Base-by-base conservation (phyloP, 768 basidiomycete genomes). In the Pulveroboletus frians region DNA sequence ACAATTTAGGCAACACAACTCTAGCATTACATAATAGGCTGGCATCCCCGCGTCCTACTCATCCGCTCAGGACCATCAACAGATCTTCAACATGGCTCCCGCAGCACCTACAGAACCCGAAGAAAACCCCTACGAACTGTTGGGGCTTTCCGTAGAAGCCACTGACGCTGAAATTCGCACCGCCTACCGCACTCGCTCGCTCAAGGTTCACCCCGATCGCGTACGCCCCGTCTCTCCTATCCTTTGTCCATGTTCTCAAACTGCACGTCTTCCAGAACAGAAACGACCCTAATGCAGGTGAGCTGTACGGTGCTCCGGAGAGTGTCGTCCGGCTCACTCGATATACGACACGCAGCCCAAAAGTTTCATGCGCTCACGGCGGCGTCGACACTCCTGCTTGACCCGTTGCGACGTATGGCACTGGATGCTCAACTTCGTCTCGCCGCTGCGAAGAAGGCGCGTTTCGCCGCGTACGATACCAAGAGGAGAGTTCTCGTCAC, bases 131-230 rank as follows among this genome's bases (percentile, higher is more conserved):
- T 92, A 92, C 62, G 85, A 89, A 45, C 71, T 90, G 0, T 71
- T 92, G 1, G 77, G 73, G 3, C 55, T 91, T 27, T 71, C 72
- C 6, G 58, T 73, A 35, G 86, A 88, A 54, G 76, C 84, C 15
- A 84, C 84, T 27, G 88, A 91, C 50, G 77, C 80, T 43, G 88
- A 90, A 54, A 87, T 92, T 46, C 76, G 79, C 49, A 87, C 82
- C 3, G 88, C 89, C 0, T 92, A 91, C 57, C 77, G 89, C 35
- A 76, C 87, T 50, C 74, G 80, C 26, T 91, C 90, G 2, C 75
- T 89, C 58, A 91, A 89, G 71, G 87, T 91, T 31, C 90, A 92
- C 69, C 90, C 90, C 26, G 90, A 92, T 62, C 79, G 88, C 61
- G 89, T 89, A 56, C 53, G 79, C 34, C 75, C 52, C 53, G 9